Evolutionary conservation across 495 filamentous ascomycete genomes (phyloP), one percentile per base, ranked within the genome.

Genomic region (Annulohypoxylon nitens): DNA sequence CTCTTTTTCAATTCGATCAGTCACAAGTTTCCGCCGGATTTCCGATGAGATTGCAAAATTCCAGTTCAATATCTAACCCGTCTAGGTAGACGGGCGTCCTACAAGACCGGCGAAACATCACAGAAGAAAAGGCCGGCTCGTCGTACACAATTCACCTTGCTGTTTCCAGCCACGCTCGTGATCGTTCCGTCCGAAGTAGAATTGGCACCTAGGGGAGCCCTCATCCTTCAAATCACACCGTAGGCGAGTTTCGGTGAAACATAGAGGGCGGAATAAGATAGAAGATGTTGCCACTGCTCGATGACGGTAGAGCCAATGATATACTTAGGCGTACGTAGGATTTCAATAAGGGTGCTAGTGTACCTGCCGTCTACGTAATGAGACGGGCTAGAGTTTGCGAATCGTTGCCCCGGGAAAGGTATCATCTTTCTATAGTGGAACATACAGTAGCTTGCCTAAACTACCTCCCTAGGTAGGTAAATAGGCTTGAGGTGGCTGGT

Each of bases 271-370:
- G 41, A 41, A 26, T 12, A 25, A 50, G 67, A 64, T 59, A 34
- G 16, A 26, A 37, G 16, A 50, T 18, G 25, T 37, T 37, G 45
- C 53, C 14, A 41, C 51, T 59, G 54, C 47, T 60, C 43, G 12
- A 74, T 74, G 61, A 70, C 58, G 67, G 43, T 69, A 61, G 61
- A 51, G 39, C 66, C 57, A 70, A 74, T 70, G 47, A 62, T 64
- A 59, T 64, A 37, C 26, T 5, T 55, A 3, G 51, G 18, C 16
- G 16, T 53, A 53, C 34, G 45, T 4, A 61, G 47, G 18, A 47
- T 48, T 30, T 50, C 26, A 34, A 58, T 34, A 39, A 57, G 18
- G 41, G 26, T 33, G 16, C 60, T 73, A 68, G 64, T 33, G 60
- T 43, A 30, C 60, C 58, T 64, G 53, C 54, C 61, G 39, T 70